Evolutionary conservation across 2,329 filamentous ascomycete species (phyloP).

Genomic region (Alternaria panax): DNA sequence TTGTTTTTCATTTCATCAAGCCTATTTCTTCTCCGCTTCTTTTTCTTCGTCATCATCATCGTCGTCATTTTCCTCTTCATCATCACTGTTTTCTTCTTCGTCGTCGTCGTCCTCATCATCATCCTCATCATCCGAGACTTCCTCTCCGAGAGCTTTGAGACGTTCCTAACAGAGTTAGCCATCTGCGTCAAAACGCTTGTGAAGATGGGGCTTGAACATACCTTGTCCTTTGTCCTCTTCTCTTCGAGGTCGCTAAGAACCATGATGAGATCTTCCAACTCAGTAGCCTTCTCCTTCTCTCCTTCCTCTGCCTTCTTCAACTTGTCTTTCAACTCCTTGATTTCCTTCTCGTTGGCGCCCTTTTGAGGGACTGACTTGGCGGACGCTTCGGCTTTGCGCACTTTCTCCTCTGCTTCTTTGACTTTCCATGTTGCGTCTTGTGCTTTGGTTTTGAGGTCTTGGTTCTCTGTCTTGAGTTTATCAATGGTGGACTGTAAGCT

Average conservation of each 20-base stretch:
- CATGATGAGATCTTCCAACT: slow-evolving; percentile 59
- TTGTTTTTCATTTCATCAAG: too few species aligned
- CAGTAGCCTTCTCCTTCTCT: slow-evolving; percentile 54
- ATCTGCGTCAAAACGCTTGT: background rate
- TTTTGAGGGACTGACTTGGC: background rate
- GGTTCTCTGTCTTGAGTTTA: slow-evolving; percentile 23
- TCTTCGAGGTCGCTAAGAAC: slow-evolving; percentile 57
- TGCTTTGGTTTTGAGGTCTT: slow-evolving; percentile 50
- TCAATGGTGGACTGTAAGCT: slow-evolving; percentile 26
- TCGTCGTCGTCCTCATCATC: slow-evolving; percentile 44
- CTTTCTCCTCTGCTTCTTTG: slow-evolving; percentile 58
- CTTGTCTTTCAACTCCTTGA: slow-evolving; percentile 58
- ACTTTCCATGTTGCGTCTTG: slow-evolving; percentile 53
- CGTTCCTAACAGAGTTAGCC: slow-evolving; percentile 48
- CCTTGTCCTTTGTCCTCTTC: slow-evolving; percentile 52
- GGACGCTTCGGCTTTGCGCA: slow-evolving; percentile 36
- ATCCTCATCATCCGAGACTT: slow-evolving; percentile 53
- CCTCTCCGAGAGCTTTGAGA: slow-evolving; percentile 55
- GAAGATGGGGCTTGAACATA: slow-evolving; percentile 12
- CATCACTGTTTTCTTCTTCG: slow-evolving; percentile 21
- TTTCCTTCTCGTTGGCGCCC: slow-evolving; percentile 20
- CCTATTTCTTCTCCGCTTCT: background rate
- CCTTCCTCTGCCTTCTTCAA: slow-evolving; percentile 46
- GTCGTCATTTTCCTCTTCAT: background rate
- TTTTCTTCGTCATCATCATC: background rate